Evolutionary conservation across 2,329 filamentous ascomycete genomes (phyloP), one percentile per base, ranked within the genome.

Genomic region (Clonostachys sp.): DNA sequence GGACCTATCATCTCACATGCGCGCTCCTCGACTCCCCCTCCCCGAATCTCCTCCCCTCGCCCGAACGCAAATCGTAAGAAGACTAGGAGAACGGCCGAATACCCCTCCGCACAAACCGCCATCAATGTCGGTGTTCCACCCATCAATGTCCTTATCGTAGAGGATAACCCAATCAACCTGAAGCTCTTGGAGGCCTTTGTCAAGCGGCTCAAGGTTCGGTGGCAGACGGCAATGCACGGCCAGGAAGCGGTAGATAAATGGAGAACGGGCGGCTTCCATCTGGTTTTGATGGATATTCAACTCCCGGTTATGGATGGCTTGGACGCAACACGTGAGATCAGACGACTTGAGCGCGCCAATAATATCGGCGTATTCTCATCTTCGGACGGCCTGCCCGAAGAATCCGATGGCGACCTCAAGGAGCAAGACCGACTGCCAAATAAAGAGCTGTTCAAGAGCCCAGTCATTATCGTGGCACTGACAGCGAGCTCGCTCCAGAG

Each of bases 201-300:
- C 76, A 96, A 96, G 70, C 80, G 91, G 44, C 77, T 99, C 44
- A 96, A 96, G 61, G 94, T 99, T 7, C 83, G 94, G 34, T 97
- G 92, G 91, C 87, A 94, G 66, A 95, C 90, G n/a, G 94, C 94
- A 36, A 90, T 95, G 78, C 96, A 97, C 63, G 94, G 94, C 20
- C 83, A 86, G 53, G 92, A 96, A 54, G 94, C 94, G 3, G 91
- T 97, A 30, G 86, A 81, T 51, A 96, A 96, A 68, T 99, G 94
- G 92, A 84, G 89, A 47, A 78, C 80, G 5, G 94, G 94, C 35
- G 94, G 94, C 1, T 97, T 96, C 61, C 94, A 99, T 70, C 71
- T 99, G 53, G 94, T 99, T 14, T 74, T 99, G 47, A 99, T 99
- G 94, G 94, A 99, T 64, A 97, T 99, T 55, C 94, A 97, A 63